Conservation (phyloP, 257 asterid genomes). For the Striga asiatica region DNA sequence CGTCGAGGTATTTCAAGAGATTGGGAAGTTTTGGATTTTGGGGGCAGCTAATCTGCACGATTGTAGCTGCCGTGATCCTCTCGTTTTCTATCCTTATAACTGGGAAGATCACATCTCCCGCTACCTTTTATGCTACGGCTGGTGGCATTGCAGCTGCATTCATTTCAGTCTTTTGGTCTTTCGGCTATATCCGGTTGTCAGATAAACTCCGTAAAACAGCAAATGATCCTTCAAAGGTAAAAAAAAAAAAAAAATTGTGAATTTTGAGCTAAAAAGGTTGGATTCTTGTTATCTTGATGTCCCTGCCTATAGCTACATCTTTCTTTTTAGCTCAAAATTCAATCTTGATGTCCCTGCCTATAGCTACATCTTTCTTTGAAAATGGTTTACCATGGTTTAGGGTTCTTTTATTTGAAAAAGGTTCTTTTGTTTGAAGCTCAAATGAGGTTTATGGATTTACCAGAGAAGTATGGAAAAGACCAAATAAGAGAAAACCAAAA, state of each 20-base stretch:
- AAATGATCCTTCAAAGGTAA: conserved; percentile 89
- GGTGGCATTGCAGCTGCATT: conserved; percentile 93
- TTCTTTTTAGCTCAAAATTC: neutral
- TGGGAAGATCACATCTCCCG: conserved; percentile 81
- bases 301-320: neutral
- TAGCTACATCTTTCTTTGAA: neutral
- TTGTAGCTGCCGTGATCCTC: conserved; percentile 81
- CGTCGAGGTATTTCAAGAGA: conserved; percentile 81
- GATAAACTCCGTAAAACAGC: conserved; percentile 76
- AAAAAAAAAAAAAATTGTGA: too few relatives aligned
- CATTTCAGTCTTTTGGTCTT: conserved; percentile 91
- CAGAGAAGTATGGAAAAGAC: neutral
- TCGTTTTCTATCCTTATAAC: conserved; percentile 68
- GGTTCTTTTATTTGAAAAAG: neutral
- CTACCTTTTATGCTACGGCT: conserved; percentile 80
- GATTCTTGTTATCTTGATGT: neutral
- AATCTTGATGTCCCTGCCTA: neutral
- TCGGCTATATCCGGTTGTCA: conserved; percentile 79
- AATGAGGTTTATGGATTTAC: neutral
- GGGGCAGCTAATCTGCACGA: conserved; percentile 83
- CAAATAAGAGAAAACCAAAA: neutral
- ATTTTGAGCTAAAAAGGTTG: neutral
- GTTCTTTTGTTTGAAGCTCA: neutral
- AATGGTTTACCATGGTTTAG: neutral
- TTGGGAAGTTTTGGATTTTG: conserved; percentile 93